Evolutionary conservation across 257 asterid genomes (phyloP).

Genomic region (Solanum tarijense): DNA sequence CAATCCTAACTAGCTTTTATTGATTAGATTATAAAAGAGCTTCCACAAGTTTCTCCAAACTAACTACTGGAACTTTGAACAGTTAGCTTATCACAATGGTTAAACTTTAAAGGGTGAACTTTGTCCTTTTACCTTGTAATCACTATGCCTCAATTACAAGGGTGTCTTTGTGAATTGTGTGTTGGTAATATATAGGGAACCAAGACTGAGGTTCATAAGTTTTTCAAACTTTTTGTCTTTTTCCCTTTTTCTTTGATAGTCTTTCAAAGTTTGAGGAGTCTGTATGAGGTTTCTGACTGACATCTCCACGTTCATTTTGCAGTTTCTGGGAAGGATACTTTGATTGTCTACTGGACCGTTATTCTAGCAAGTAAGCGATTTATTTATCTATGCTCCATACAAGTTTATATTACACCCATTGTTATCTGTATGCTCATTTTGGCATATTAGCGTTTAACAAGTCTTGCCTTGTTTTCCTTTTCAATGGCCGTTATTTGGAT

Average conservation of each 20-base stretch:
- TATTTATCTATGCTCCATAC: neutral
- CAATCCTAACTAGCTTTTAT: neutral
- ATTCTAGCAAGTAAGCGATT: slow-evolving; percentile 65
- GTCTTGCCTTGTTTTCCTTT: neutral
- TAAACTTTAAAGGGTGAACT: neutral
- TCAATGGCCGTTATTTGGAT: neutral
- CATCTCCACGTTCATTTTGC: slow-evolving; percentile 16
- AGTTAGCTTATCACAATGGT: neutral
- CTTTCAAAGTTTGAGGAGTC: neutral
- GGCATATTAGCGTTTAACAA: neutral
- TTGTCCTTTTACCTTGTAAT: neutral
- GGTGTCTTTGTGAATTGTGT: neutral
- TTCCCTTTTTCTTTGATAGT: neutral
- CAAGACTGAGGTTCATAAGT: neutral
- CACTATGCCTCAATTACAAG: neutral
- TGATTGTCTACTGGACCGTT: slow-evolving; percentile 75
- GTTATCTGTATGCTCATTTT: neutral
- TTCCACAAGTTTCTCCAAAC: neutral
- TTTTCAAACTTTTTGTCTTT: neutral
- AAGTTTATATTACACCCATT: neutral
- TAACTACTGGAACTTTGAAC: neutral
- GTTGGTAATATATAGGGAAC: neutral
- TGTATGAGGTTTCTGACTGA: neutral
- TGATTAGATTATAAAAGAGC: neutral
- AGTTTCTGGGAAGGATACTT: slow-evolving; percentile 96